Conservation (phyloP, 129 eudicot genomes). For the Daucus carota region DNA sequence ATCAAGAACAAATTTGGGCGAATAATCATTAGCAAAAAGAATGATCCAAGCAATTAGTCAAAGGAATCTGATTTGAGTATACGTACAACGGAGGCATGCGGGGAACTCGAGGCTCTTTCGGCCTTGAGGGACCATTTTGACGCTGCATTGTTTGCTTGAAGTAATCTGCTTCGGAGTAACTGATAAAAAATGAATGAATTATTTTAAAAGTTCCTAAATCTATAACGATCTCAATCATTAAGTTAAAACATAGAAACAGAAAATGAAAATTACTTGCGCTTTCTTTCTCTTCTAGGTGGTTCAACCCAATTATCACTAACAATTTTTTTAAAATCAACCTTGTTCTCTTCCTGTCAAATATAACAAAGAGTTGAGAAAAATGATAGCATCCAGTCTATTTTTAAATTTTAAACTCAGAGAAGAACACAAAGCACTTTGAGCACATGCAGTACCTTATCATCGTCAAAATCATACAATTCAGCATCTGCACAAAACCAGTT, state of each 20-base stretch:
- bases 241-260: background rate
- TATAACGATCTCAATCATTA: background rate
- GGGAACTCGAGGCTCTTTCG: slow-evolving; percentile 97
- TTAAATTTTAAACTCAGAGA: background rate
- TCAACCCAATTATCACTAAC: slow-evolving; percentile 95
- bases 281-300: slow-evolving; percentile 90
- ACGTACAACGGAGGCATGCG: slow-evolving; percentile 98
- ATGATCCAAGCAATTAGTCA: background rate
- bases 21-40: background rate
- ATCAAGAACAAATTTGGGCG: background rate
- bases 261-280: slow-evolving; percentile 66
- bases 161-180: slow-evolving; percentile 98
- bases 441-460: slow-evolving; percentile 49
- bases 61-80: background rate
- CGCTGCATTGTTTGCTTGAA: slow-evolving; percentile 99
- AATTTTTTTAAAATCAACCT: slow-evolving; percentile 91
- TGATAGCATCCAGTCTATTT: background rate
- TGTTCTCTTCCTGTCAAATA: slow-evolving; percentile 64
- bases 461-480: slow-evolving; percentile 92
- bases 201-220: background rate
- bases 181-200: slow-evolving; percentile 15
- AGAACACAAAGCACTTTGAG: background rate
- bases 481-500: slow-evolving; percentile 63
- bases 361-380: background rate
- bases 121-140: slow-evolving; percentile 85